Base-by-base conservation (phyloP, 257 asterid genomes). In the Solanum ahanhuiri region DNA sequence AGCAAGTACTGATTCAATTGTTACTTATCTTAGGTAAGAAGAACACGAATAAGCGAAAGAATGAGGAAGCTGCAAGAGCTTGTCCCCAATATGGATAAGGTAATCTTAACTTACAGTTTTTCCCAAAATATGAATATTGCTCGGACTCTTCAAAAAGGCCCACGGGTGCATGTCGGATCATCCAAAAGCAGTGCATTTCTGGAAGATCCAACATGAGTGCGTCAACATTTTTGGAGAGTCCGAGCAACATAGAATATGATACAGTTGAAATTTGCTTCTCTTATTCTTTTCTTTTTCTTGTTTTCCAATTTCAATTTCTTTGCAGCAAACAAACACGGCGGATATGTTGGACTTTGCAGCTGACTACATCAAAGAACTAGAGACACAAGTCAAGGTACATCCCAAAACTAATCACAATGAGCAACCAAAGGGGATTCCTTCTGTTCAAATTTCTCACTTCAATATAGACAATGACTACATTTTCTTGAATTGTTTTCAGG, bases 321-420 rank as follows among this genome's bases (percentile, higher is more conserved):
- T 86, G 45, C 94, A 96, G 99, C 98, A 96, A 93, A 94, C 98
- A 63, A 93, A 91, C 87, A 96, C 98, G n/a, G 87, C 97, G 12
- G 99, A 94, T 89, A 96, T 96, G 99, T 89, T 96, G 94, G 99
- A 96, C 89, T 92, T 95, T 81, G 99, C 98, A 22, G 98, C 93
- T 37, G 98, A 96, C 86, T 94, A 96, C 93, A 96, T 96, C 66
- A 96, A 95, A 94, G 98, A 92, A 87, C 98, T 96, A 48, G 97
- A 96, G 72, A 86, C 54, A 70, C 93, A 93, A 94, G 89, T 95
- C 73, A 91, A 92, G 98, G 99, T 94, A 87, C 9, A 45, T 85
- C 45, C 34, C 28, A 15, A 79, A 54, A 87, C 37, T 2, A 25
- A 43, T 76, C 48, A 58, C 58, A 30, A 51, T 35, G 73, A 54